Conservation (phyloP, 768 basidiomycete species). For the Terana coerulea region DNA sequence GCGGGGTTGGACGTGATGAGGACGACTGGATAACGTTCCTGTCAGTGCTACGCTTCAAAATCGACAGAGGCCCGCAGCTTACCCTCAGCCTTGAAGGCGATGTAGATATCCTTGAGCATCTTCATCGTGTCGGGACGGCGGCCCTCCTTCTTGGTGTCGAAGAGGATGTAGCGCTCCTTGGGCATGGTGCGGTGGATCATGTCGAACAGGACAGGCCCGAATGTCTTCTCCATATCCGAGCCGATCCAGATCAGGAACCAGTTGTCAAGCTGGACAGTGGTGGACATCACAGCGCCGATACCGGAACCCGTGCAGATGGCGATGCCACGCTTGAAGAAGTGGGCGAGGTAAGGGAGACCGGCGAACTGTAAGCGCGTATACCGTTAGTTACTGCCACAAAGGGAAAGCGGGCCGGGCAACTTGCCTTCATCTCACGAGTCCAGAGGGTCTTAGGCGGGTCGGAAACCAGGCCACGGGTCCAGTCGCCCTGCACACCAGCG, state of each 20-base stretch:
- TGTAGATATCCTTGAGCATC: conserved; percentile 63
- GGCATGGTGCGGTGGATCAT: conserved; percentile 68
- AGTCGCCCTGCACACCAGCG: conserved; percentile 75
- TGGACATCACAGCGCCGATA: conserved; percentile 74
- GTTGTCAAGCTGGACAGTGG: conserved; percentile 67
- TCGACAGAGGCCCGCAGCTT: neutral
- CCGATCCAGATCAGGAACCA: conserved; percentile 82
- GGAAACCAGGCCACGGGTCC: conserved; percentile 65
- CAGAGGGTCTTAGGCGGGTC: conserved; percentile 70
- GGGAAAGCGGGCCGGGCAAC: conserved; percentile 1
- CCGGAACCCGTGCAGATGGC: conserved; percentile 82
- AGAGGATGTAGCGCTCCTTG: conserved; percentile 69
- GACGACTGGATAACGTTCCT: conserved; percentile 38
- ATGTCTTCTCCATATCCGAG: conserved; percentile 80
- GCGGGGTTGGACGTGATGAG: conserved; percentile 80
- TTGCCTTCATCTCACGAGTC: conserved; percentile 77
- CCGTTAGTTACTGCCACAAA: neutral
- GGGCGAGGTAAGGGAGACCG: conserved; percentile 76
- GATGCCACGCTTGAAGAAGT: conserved; percentile 71
- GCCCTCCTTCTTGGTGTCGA: conserved; percentile 73
- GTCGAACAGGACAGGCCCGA: conserved; percentile 75
- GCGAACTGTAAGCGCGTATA: conserved; percentile 52
- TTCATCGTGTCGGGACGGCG: conserved; percentile 79
- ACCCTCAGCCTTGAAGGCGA: conserved; percentile 69
- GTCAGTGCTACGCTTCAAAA: neutral